Conservation (phyloP, 345 rosid genomes). For the Gossypium ekmanianum region DNA sequence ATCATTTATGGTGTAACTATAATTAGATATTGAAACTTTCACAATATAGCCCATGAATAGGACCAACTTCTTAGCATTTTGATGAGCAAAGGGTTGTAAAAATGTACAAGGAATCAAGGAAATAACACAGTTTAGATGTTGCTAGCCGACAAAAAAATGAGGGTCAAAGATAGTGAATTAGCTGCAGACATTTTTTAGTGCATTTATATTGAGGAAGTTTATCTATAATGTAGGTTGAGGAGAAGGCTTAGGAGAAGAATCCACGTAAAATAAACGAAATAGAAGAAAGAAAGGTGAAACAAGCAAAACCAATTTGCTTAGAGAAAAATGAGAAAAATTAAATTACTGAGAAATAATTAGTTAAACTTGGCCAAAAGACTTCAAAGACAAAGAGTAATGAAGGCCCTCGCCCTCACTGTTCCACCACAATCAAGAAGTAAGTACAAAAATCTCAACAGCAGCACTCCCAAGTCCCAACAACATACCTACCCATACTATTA, state of each 20-base stretch:
- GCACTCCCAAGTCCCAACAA: background rate
- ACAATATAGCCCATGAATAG: background rate
- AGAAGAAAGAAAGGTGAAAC: background rate
- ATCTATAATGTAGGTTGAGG: background rate
- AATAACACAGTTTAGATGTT: background rate
- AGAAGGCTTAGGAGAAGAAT: constrained; percentile 4
- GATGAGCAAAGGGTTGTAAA: background rate
- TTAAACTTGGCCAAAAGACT: background rate
- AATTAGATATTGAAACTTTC: constrained; percentile 1
- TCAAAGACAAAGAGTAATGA: background rate
- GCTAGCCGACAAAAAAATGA: background rate
- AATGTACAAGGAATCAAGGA: background rate
- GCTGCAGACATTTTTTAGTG: background rate
- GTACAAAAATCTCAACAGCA: background rate
- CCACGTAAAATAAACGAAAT: background rate
- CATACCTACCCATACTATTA: background rate
- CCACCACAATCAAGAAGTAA: background rate
- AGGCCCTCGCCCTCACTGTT: background rate
- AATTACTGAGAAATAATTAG: background rate
- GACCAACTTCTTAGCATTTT: background rate
- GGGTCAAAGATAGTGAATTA: background rate
- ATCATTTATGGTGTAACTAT: background rate
- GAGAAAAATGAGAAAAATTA: background rate
- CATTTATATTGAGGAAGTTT: background rate
- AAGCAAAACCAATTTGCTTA: background rate